Conservation (phyloP, 305 asterid species). For the Solanum chacoense region DNA sequence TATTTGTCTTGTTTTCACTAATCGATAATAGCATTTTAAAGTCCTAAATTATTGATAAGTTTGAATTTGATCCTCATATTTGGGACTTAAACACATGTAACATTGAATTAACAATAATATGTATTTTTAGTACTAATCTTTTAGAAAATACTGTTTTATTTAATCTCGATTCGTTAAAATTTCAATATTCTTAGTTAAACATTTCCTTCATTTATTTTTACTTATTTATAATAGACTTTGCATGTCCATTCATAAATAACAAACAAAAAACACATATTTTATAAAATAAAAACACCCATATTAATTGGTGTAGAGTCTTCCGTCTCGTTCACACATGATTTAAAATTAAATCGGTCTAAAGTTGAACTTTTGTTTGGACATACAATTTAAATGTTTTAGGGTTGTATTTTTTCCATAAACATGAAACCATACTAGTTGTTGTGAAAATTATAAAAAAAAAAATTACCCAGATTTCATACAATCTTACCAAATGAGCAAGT, state of each 20-base stretch:
- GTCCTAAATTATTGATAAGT: background rate
- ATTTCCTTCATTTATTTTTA: background rate
- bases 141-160: no score
- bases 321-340: background rate
- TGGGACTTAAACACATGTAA: background rate
- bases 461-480: background rate
- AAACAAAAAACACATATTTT: background rate
- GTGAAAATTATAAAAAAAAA: background rate
- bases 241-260: background rate
- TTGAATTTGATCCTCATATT: background rate
- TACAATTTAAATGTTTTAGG: no score
- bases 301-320: background rate
- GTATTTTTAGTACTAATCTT: background rate
- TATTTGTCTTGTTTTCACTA: background rate
- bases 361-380: no score
- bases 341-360: no score
- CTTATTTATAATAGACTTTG: background rate
- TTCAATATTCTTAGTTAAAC: no score
- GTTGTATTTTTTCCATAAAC: no score
- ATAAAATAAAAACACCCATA: background rate
- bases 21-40: background rate
- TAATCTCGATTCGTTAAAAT: no score
- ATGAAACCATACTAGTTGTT: background rate
- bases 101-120: background rate
- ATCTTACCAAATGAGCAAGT: background rate